phyloP scores from a whole-genome alignment of 805 yeast species.

The Candida nemodendra region DNA sequence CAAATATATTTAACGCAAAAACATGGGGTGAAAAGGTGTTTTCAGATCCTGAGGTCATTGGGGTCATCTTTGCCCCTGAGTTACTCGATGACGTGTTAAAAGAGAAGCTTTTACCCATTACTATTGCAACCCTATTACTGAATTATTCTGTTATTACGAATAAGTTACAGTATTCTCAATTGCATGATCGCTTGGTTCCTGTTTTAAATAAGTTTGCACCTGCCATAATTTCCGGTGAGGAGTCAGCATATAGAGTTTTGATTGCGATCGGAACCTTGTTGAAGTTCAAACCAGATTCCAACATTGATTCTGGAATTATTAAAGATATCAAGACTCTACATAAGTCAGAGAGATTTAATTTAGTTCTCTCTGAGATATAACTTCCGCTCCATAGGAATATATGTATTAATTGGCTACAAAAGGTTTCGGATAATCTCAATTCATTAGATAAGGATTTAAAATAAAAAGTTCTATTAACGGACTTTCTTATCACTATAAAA shows the following conservation, averaged over 20 bases:
- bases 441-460: no score
- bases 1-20: conserved; percentile 49
- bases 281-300: conserved; percentile 13
- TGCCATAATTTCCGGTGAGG: conserved; percentile 41
- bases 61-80: conserved; percentile 34
- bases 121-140: conserved; percentile 46
- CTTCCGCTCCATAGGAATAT: no score
- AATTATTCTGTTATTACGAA: conserved; percentile 44
- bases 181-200: conserved; percentile 28
- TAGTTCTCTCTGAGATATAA: conserved; percentile 22
- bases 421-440: no score
- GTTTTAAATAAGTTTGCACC: conserved; percentile 17
- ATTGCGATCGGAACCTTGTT: conserved; percentile 64
- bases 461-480: no score
- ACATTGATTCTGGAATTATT: conserved; percentile 10
- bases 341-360: conserved; percentile 19
- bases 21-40: conserved; percentile 48
- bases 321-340: conserved; percentile 8
- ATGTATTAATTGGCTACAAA: no score
- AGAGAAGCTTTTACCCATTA: conserved; percentile 36
- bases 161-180: conserved; percentile 30
- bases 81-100: conserved; percentile 19
- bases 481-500: no score
- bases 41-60: conserved; percentile 40
- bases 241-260: conserved; percentile 64